Conservation (phyloP, 208 protist species). For the Crithidia brevicula region DNA sequence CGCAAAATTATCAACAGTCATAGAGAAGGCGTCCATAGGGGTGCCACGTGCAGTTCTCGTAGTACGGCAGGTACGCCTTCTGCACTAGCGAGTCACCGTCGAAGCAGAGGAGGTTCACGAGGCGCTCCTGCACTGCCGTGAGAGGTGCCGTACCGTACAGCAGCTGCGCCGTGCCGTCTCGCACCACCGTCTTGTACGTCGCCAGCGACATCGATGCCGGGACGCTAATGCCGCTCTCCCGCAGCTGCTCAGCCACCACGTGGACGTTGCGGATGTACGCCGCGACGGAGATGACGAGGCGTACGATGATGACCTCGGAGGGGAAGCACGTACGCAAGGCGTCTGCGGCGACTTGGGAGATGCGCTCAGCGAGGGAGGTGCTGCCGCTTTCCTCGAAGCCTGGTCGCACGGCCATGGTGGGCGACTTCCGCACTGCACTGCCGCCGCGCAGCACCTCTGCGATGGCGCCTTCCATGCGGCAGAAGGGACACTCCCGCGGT, state of each 20-base stretch:
- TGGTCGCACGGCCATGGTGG: slow-evolving; percentile 2
- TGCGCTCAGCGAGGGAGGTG: slow-evolving; percentile 9
- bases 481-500: slow-evolving; percentile 38
- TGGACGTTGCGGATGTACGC: slow-evolving; percentile 45
- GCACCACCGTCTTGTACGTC: slow-evolving; percentile 11
- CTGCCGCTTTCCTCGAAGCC: background rate
- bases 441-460: slow-evolving; percentile 21
- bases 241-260: slow-evolving; percentile 19
- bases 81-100: slow-evolving; percentile 30
- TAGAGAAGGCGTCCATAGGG: slow-evolving; percentile 33
- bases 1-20: slow-evolving; percentile 19
- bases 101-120: slow-evolving; percentile 26
- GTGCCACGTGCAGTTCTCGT: slow-evolving; percentile 39
- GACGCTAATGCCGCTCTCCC: slow-evolving; percentile 5
- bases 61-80: slow-evolving; percentile 31
- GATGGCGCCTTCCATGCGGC: slow-evolving; percentile 36
- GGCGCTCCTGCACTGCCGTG: slow-evolving; percentile 20
- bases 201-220: slow-evolving; percentile 7
- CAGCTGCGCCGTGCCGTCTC: slow-evolving; percentile 27
- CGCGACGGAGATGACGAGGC: slow-evolving; percentile 42
- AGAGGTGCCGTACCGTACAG: slow-evolving; percentile 18
- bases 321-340: slow-evolving; percentile 31
- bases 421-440: slow-evolving; percentile 10
- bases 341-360: slow-evolving; percentile 33
- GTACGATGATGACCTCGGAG: slow-evolving; percentile 40